phyloP scores from a whole-genome alignment of 164 flowering plant genomes.

The Berberis vulgaris region DNA sequence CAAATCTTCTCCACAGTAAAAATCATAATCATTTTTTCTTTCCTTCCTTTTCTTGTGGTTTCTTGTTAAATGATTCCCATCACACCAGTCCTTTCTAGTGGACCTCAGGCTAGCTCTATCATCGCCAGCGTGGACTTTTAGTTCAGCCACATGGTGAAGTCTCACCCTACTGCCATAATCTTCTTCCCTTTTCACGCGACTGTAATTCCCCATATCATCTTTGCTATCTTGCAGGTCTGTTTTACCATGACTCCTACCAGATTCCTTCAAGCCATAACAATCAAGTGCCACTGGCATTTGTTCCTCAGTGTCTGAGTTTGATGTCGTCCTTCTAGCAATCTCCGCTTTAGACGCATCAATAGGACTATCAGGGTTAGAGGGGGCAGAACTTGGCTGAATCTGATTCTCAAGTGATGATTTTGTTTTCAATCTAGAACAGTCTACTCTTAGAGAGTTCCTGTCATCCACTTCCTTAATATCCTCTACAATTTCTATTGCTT shows the following conservation, averaged over 20 bases:
- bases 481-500: slow-evolving; percentile 12
- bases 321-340: slow-evolving; percentile 11
- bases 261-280: slow-evolving; percentile 13
- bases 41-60: slow-evolving; percentile 13
- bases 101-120: slow-evolving; percentile 10
- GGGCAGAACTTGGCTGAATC: slow-evolving; percentile 16
- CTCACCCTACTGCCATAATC: slow-evolving; percentile 8
- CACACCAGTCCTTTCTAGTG: slow-evolving; percentile 11
- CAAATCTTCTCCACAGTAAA: slow-evolving; percentile 16
- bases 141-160: slow-evolving; percentile 11
- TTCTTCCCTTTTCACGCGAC: slow-evolving; percentile 9
- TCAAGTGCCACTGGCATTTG: slow-evolving; percentile 13
- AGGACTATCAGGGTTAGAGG: slow-evolving; percentile 22
- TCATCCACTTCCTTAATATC: slow-evolving; percentile 10
- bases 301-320: slow-evolving; percentile 14
- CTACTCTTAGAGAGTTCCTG: slow-evolving; percentile 8
- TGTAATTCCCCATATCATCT: slow-evolving; percentile 11
- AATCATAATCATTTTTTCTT: slow-evolving; percentile 11
- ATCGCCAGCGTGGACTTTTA: slow-evolving; percentile 9
- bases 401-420: slow-evolving; percentile 25
- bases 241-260: slow-evolving; percentile 12
- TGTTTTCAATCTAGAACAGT: slow-evolving; percentile 12
- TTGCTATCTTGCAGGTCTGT: slow-evolving; percentile 8
- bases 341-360: slow-evolving; percentile 16
- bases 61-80: slow-evolving; percentile 7